Conservation (phyloP, 140 eudicot species). For the Ambrosia hybrid region DNA sequence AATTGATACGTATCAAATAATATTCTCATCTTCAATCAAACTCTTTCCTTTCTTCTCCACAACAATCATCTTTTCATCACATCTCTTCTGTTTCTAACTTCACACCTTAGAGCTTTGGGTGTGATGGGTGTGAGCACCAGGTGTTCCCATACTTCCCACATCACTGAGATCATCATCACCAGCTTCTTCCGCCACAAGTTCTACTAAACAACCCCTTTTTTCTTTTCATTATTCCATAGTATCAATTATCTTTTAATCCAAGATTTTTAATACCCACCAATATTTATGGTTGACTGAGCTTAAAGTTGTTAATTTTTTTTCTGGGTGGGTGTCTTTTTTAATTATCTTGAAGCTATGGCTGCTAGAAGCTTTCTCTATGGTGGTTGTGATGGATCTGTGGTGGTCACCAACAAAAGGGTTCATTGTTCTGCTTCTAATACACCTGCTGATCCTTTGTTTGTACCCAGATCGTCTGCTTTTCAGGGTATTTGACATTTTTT, state of each 20-base stretch:
- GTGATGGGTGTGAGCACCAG: slow-evolving; percentile 70
- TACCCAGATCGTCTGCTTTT: slow-evolving; percentile 44
- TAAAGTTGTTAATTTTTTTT: not conserved
- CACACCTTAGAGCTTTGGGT: slow-evolving; percentile 27
- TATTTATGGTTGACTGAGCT: slow-evolving; percentile 41
- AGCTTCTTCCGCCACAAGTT: slow-evolving; percentile 86
- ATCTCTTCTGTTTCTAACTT: slow-evolving; percentile 16
- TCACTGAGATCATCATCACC: slow-evolving; percentile 87
- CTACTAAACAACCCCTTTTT: not conserved
- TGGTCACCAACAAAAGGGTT: slow-evolving; percentile 39
- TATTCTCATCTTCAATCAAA: not conserved
- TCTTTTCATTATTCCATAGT: slow-evolving; percentile 6
- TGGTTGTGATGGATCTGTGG: slow-evolving; percentile 31
- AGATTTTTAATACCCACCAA: not conserved
- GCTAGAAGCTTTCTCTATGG: slow-evolving; percentile 49
- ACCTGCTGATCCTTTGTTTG: slow-evolving; percentile 41
- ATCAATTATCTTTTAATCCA: not conserved
- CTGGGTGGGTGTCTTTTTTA: slow-evolving; percentile 11
- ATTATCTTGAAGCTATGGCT: slow-evolving; percentile 40
- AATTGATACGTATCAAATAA: too few relatives aligned
- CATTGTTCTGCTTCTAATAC: slow-evolving; percentile 28
- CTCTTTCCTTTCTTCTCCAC: not conserved
- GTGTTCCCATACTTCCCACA: slow-evolving; percentile 87
- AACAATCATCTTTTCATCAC: slow-evolving; percentile 1
- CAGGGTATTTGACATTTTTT: slow-evolving; percentile 28